These are phyloP conservation scores for Carex parvula DNA, from an alignment of 176 grass and related monocot species.

Conservation along the genomic window DNA sequence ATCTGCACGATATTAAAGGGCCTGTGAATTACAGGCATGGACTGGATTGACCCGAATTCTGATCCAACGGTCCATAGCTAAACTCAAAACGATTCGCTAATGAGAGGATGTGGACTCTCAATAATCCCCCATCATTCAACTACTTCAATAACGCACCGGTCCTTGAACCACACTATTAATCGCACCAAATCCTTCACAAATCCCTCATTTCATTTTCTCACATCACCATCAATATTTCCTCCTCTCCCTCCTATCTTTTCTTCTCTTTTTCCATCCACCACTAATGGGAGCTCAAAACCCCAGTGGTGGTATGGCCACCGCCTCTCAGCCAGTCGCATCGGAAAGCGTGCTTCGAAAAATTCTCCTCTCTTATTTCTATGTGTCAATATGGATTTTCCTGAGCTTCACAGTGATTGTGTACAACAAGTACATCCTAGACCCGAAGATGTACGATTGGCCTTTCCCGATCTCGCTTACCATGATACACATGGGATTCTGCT, in stretches of 20 bases:
- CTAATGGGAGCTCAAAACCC: background rate
- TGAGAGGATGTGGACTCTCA: too few species aligned
- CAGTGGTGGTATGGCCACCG: background rate
- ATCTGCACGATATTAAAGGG: too few species aligned
- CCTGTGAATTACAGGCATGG: too few species aligned
- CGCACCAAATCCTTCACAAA: slow-evolving; percentile 4
- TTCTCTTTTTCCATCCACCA: background rate
- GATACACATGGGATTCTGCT: slow-evolving; percentile 53
- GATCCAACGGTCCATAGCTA: too few species aligned
- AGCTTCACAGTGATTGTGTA: slow-evolving; percentile 53
- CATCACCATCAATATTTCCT: background rate
- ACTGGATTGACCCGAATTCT: too few species aligned
- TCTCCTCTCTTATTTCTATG: slow-evolving; percentile 43
- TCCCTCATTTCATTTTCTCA: background rate
- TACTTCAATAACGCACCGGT: too few species aligned
- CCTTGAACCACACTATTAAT: background rate
- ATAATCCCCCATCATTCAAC: too few species aligned
- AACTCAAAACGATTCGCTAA: too few species aligned
- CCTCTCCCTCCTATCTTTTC: background rate
- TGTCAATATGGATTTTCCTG: slow-evolving; percentile 43
- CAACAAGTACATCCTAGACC: slow-evolving; percentile 57
- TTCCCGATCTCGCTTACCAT: slow-evolving; percentile 51
- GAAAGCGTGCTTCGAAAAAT: slow-evolving; percentile 39
- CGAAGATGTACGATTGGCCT: slow-evolving; percentile 59
- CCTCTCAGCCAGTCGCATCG: background rate